phyloP scores from a whole-genome alignment of 2,329 filamentous ascomycete species.

The Aspergillus oerlinghausenensis region DNA sequence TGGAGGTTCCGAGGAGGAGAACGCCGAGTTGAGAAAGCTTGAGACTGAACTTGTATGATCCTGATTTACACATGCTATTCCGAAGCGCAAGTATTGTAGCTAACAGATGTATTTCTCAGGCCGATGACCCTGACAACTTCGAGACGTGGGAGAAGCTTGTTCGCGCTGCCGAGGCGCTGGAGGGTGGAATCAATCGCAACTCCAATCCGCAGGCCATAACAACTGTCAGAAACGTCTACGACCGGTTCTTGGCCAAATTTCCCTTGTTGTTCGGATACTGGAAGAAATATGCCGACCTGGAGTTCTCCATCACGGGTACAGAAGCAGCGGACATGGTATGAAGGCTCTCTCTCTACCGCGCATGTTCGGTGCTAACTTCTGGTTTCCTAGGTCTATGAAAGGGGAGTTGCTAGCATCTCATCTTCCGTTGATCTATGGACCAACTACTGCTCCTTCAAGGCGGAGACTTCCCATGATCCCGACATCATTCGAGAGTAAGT shows the following conservation, averaged over 20 bases:
- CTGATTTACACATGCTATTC: conserved; percentile 14
- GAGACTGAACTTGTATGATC: conserved; percentile 68
- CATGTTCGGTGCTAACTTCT: conserved; percentile 2
- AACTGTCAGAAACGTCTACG: conserved; percentile 80
- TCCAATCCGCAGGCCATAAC: conserved; percentile 91
- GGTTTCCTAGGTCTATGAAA: conserved; percentile 73
- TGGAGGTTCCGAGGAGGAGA: conserved; percentile 74
- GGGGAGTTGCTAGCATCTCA: conserved; percentile 86
- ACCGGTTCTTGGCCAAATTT: conserved; percentile 90
- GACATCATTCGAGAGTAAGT: conserved; percentile 99
- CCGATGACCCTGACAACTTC: conserved; percentile 79
- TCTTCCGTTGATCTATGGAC: conserved; percentile 96
- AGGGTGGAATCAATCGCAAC: conserved; percentile 92
- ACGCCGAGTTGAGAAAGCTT: conserved; percentile 73
- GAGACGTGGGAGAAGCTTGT: conserved; percentile 93
- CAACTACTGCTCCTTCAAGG: conserved; percentile 96
- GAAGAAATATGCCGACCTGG: conserved; percentile 98
- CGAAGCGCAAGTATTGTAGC: not conserved
- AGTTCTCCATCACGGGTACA: conserved; percentile 94
- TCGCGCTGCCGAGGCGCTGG: conserved; percentile 73
- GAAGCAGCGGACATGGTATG: conserved; percentile 94
- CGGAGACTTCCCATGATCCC: conserved; percentile 91
- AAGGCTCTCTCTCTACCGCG: conserved; percentile 3
- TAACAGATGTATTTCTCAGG: conserved; percentile 34
- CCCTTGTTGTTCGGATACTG: conserved; percentile 96